These are phyloP conservation scores for Patellifolia procumbens DNA, from an alignment of 179 eudicot species.

Conservation along the genomic window DNA sequence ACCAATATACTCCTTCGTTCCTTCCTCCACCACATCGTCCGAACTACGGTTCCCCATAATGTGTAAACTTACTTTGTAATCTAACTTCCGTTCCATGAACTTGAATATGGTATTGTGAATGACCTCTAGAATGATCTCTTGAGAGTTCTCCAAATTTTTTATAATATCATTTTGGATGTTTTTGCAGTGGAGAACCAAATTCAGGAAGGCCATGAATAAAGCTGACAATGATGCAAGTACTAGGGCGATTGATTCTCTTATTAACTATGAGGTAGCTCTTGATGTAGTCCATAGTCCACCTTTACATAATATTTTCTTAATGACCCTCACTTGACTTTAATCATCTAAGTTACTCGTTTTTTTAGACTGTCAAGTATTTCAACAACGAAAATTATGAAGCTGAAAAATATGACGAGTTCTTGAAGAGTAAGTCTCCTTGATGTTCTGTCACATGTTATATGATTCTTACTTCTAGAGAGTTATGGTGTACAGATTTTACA, in stretches of 20 bases:
- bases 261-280: slow-evolving; percentile 81
- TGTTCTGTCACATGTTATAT: background rate
- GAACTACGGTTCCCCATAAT: background rate
- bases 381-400: slow-evolving; percentile 89
- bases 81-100: background rate
- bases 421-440: slow-evolving; percentile 71
- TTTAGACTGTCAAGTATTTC: slow-evolving; percentile 96
- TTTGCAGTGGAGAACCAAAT: slow-evolving; percentile 93
- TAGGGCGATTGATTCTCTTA: slow-evolving; percentile 91
- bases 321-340: background rate
- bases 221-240: slow-evolving; percentile 98
- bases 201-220: slow-evolving; percentile 96
- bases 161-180: background rate
- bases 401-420: slow-evolving; percentile 80
- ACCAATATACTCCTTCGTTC: background rate
- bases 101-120: background rate
- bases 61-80: background rate
- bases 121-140: slow-evolving; percentile 10
- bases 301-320: background rate
- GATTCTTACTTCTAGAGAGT: background rate
- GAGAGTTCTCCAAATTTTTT: background rate
- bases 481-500: background rate
- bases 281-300: slow-evolving; percentile 8
- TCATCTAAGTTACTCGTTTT: slow-evolving; percentile 3
- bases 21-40: background rate